Base-by-base conservation (phyloP, 495 filamentous ascomycete species). In the Chaetomidium leptoderma region DNA sequence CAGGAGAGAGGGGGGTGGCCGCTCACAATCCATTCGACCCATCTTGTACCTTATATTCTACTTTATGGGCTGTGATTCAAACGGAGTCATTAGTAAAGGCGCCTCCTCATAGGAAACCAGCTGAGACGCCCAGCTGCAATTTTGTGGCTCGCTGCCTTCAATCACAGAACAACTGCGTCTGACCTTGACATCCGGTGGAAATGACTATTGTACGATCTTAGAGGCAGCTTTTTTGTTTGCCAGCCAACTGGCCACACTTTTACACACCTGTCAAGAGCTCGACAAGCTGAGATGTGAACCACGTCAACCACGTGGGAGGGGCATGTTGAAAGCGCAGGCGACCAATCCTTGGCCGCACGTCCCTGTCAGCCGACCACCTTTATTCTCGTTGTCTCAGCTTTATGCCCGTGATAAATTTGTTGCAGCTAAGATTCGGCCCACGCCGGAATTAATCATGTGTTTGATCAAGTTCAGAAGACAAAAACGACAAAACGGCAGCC, bases 301-400 rank as follows among this genome's bases (percentile, higher is more conserved):
- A 40, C 50, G 26, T 33, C 27, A 33, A 10, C 14, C 36, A 53
- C 36, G 10, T 21, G 39, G 43, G 54, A 57, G 54, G 54, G 54
- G 44, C 44, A 49, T 36, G 17, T 10, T 5, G 10, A 14, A 16
- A 14, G 26, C 3, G 23, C 44, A 57, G 54, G 33, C 54, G 44
- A 23, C 54, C 54, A 57, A 57, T 48, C 24, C 26, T 8, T 35
- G 24, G 27, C 26, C 54, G 14, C 35, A 35, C 33, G 54, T 24
- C 23, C 54, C 33, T 50, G 44, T 49, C 54, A 57, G 33, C 44
- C 33, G 54, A 42, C 24, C 3, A 21, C 6, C 23, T 21, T 8
- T 53, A 5, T 30, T 24, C 23, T 45, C 33, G 3, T 23, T 21
- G 17, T 19, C 4, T 40, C 37, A 4, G n/a, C 3, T 4, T 21